A percentile compares a stretch with the other conserved stretches of the same genome.
These are phyloP conservation scores for Hypomyces rosellus DNA, from an alignment of 2,329 filamentous ascomycete genomes.

Conservation along the genomic window DNA sequence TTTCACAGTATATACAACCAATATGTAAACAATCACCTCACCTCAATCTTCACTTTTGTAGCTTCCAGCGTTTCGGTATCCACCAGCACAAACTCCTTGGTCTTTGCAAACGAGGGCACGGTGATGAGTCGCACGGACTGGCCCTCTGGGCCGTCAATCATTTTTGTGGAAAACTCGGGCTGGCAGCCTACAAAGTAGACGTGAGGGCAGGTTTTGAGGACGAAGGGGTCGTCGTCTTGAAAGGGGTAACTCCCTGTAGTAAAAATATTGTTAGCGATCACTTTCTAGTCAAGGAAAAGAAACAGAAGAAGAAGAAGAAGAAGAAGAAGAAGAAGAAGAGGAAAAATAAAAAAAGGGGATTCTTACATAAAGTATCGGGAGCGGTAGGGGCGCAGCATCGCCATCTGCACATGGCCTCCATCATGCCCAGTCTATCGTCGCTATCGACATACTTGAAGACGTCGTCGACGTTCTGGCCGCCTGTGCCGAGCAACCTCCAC, in stretches of 20 bases:
- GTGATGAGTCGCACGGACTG: conserved; percentile 73
- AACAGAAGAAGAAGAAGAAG: neutral
- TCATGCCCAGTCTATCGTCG: conserved; percentile 73
- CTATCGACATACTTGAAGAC: conserved; percentile 84
- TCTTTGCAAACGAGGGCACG: conserved; percentile 74
- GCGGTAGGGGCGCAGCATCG: conserved; percentile 86
- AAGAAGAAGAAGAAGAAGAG: neutral
- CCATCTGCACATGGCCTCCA: conserved; percentile 94
- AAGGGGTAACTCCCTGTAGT: conserved; percentile 87
- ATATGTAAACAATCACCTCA: neutral
- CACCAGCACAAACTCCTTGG: conserved; percentile 72
- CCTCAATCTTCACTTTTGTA: conserved; percentile 56
- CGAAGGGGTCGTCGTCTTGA: conserved; percentile 86
- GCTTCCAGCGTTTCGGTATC: conserved; percentile 81
- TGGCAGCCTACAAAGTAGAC: conserved; percentile 88
- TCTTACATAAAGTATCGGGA: conserved; percentile 86
- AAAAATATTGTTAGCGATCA: conserved; percentile 11
- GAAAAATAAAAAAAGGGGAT: neutral
- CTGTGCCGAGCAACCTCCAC: conserved; percentile 78
- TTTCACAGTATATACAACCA: neutral
- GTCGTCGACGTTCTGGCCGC: conserved; percentile 90
- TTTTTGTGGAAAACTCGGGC: conserved; percentile 65
- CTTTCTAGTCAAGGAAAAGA: neutral
- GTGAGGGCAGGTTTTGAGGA: conserved; percentile 79
- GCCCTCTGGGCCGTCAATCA: conserved; percentile 60